Percentiles rank a stretch among this genome's conserved stretches.
phyloP scores from a whole-genome alignment of 441 rosid species.

The Erodium trifolium region DNA sequence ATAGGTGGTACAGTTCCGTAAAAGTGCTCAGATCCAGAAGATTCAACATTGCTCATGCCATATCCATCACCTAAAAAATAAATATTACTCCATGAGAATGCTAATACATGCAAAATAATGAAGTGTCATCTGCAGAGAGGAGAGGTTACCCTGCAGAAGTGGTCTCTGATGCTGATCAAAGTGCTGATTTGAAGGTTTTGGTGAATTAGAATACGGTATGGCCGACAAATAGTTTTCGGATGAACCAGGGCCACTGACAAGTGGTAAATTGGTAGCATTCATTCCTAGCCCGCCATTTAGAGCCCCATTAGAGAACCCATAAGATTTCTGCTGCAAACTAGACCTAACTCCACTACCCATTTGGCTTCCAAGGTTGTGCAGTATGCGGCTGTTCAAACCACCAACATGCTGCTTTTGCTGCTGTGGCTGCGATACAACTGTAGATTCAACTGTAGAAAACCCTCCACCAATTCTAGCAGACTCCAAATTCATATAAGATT shows the following conservation, averaged over 20 bases:
- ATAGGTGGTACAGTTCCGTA: slow-evolving; percentile 54
- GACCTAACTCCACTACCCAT: slow-evolving; percentile 65
- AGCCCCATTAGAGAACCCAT: slow-evolving; percentile 63
- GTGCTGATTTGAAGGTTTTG: slow-evolving; percentile 59
- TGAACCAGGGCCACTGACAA: slow-evolving; percentile 47
- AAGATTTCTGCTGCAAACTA: slow-evolving; percentile 74
- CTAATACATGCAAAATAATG: slow-evolving; percentile 9
- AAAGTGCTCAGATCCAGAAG: slow-evolving; percentile 61
- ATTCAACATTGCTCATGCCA: slow-evolving; percentile 53
- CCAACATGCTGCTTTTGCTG: slow-evolving; percentile 68
- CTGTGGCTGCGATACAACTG: slow-evolving; percentile 54
- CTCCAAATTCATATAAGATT: slow-evolving; percentile 57
- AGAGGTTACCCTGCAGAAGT: slow-evolving; percentile 48
- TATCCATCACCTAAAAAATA: slow-evolving; percentile 72
- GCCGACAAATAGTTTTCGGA: slow-evolving; percentile 51
- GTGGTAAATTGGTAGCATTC: slow-evolving; percentile 49
- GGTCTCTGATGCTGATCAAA: slow-evolving; percentile 67
- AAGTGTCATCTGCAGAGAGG: slow-evolving; percentile 7
- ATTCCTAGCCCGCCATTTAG: slow-evolving; percentile 63
- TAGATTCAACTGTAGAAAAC: slow-evolving; percentile 61
- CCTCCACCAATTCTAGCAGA: slow-evolving; percentile 55
- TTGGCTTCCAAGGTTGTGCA: slow-evolving; percentile 79
- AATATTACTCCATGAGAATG: slow-evolving; percentile 15
- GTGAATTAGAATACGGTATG: slow-evolving; percentile 45
- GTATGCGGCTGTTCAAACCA: slow-evolving; percentile 68